A percentile compares a stretch with the other conserved stretches of the same genome.
Evolutionary conservation across 2,329 filamentous ascomycete species (phyloP).

Genomic region (Xylaria sp.): DNA sequence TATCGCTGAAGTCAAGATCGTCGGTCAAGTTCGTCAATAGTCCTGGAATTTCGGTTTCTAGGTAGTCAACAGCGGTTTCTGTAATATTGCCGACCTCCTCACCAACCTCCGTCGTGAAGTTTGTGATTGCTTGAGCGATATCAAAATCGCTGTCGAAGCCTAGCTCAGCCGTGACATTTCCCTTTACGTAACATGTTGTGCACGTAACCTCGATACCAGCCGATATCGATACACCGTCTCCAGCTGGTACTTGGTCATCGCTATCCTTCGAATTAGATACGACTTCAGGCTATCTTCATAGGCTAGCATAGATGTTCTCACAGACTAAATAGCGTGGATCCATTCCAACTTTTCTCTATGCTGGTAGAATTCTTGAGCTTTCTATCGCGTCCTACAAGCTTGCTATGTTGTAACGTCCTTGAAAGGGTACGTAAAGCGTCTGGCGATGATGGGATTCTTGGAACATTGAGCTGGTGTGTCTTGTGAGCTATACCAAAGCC

Average conservation of each 20-base stretch:
- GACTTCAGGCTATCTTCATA: not conserved
- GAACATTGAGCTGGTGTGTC: not conserved
- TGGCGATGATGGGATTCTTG: not conserved
- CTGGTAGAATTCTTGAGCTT: slow-evolving; percentile 48
- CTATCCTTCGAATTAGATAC: slow-evolving; percentile 31
- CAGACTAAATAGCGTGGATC: slow-evolving; percentile 53
- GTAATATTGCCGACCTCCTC: slow-evolving; percentile 52
- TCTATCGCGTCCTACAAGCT: slow-evolving; percentile 11
- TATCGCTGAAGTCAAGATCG: slow-evolving; percentile 44
- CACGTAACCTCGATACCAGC: slow-evolving; percentile 57
- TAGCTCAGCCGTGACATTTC: slow-evolving; percentile 57
- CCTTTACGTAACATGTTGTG: slow-evolving; percentile 63
- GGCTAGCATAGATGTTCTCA: slow-evolving; percentile 36
- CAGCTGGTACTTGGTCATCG: slow-evolving; percentile 22
- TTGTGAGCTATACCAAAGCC: not conserved
- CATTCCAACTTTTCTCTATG: slow-evolving; percentile 56
- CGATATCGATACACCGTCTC: slow-evolving; percentile 39
- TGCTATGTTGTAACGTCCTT: slow-evolving; percentile 15
- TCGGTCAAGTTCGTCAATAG: slow-evolving; percentile 34
- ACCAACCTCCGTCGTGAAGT: slow-evolving; percentile 51
- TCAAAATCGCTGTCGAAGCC: slow-evolving; percentile 58
- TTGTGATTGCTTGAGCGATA: slow-evolving; percentile 48
- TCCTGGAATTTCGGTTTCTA: slow-evolving; percentile 41
- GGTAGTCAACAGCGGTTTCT: slow-evolving; percentile 43
- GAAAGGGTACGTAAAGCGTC: slow-evolving; percentile 19